Evolutionary conservation across 805 yeast genomes (phyloP).

Genomic region (Monosporozyma siamensis): DNA sequence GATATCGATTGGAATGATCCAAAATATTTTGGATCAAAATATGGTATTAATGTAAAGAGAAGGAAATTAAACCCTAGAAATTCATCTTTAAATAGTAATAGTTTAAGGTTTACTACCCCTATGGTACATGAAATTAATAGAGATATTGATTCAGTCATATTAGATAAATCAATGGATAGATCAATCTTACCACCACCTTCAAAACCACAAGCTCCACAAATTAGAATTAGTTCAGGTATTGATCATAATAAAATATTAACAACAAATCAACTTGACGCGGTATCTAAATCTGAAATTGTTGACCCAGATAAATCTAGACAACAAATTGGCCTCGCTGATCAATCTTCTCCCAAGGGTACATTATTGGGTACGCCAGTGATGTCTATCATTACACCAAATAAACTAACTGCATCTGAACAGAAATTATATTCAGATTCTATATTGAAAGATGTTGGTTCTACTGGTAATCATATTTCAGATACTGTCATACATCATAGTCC

Average conservation of each 20-base stretch:
- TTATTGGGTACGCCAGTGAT: constrained; percentile 24
- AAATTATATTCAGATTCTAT: constrained; percentile 13
- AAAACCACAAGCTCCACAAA: constrained; percentile 28
- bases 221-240: constrained; percentile 26
- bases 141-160: constrained; percentile 4
- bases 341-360: not conserved
- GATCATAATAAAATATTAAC: constrained; percentile 20
- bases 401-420: constrained; percentile 11
- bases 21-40: constrained; percentile 8
- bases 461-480: not conserved
- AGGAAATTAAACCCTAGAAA: constrained; percentile 14
- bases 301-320: constrained; percentile 28
- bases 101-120: constrained; percentile 30
- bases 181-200: constrained; percentile 28
- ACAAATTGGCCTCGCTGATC: constrained; percentile 6
- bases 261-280: constrained; percentile 21
- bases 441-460: too few species aligned
- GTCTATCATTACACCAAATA: constrained; percentile 18
- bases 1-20: constrained; percentile 30
- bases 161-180: constrained; percentile 10
- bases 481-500: not conserved
- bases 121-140: constrained; percentile 31
- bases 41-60: constrained; percentile 3
- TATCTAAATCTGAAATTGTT: constrained; percentile 28
- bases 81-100: too few species aligned